Evolutionary conservation across 176 grass and related monocot species (phyloP), one percentile per base, ranked within the genome.

Genomic region (Aegilops longissima): DNA sequence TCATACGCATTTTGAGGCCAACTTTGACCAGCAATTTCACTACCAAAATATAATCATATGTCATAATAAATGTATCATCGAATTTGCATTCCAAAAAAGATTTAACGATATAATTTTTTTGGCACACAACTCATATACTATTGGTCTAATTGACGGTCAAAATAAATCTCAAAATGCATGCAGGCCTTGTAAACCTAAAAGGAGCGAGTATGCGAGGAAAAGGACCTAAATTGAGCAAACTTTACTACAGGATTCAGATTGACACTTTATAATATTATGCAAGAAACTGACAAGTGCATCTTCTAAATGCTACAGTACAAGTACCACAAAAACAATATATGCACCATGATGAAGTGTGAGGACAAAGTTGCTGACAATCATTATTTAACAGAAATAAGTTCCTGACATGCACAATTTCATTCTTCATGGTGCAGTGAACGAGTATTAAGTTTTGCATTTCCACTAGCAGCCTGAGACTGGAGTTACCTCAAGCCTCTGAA

Each of bases 401-500:
- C 69, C 20, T 6, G 49, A 16, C 27, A 2, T 73, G 30, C 36
- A 79, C 33, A 66, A 77, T 9, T 71, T 31, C 13, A 21, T 38
- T 27, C 30, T 42, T 66, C 5, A 35, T 42, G 38, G 11, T 31
- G 16, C 38, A 70, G 38, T 17, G 13, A 85, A 59, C 76, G 75
- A 13, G n/a, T 73, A 71, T 12, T 80, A 62, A 79, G 24, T 5
- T 47, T 20, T 47, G 35, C 13, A 5, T 11, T 25, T 35, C 11
- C 56, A 44, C 12, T 24, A 16, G 34, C 18, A 89, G 39, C 13
- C 1, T 40, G 14, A 70, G 47, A 36, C 14, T 49, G 20, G 35
- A 35, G 18, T 9, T 29, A 56, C 23, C 42, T 79, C 17, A 54
- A 90, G 9, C 54, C 34, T 79, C 72, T 44, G 47, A 89, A 34